A percentile compares a stretch with the other conserved stretches of the same genome.
These are phyloP conservation scores for Colletotrichum gigasporum DNA, from an alignment of 2,329 filamentous ascomycete species.

Conservation along the genomic window DNA sequence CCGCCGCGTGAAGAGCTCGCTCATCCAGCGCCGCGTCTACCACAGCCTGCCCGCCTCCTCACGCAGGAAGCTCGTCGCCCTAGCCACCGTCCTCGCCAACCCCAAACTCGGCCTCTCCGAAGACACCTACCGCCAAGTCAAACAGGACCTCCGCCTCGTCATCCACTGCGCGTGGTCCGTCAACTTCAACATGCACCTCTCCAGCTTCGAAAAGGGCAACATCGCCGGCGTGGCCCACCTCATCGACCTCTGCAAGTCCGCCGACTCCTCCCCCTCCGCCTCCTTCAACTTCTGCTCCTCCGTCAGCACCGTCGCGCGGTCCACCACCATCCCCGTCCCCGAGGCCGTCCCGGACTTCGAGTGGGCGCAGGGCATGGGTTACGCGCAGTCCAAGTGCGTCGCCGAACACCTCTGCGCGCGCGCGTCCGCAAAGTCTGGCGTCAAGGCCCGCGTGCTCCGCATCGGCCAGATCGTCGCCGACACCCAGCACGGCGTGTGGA, in stretches of 20 bases:
- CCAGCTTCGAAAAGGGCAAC: constrained; percentile 58
- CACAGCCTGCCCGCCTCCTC: constrained; percentile 34
- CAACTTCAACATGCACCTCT: constrained; percentile 64
- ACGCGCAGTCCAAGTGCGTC: constrained; percentile 53
- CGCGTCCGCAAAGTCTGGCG: constrained; percentile 42
- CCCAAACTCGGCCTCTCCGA: constrained; percentile 49
- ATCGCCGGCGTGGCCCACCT: constrained; percentile 56
- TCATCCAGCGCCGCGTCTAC: constrained; percentile 45
- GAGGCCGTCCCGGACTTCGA: constrained; percentile 47
- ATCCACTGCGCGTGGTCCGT: constrained; percentile 65
- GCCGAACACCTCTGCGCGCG: constrained; percentile 47
- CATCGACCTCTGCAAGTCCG: constrained; percentile 43
- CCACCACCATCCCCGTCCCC: constrained; percentile 39
- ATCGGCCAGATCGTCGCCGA: constrained; percentile 63
- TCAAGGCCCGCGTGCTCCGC: constrained; percentile 49
- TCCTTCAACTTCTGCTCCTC: constrained; percentile 62
- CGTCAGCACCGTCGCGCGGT: constrained; percentile 52
- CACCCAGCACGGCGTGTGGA: constrained; percentile 58
- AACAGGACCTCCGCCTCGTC: constrained; percentile 47
- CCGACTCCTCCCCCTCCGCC: constrained; percentile 27
- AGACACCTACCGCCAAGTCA: constrained; percentile 39
- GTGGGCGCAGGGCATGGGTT: constrained; percentile 53
- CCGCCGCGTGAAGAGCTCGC: constrained; percentile 34
- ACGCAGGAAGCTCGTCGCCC: constrained; percentile 30
- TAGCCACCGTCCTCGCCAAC: constrained; percentile 50